Base-by-base conservation (phyloP, 2,329 filamentous ascomycete species). In the Microsporum audouinii region DNA sequence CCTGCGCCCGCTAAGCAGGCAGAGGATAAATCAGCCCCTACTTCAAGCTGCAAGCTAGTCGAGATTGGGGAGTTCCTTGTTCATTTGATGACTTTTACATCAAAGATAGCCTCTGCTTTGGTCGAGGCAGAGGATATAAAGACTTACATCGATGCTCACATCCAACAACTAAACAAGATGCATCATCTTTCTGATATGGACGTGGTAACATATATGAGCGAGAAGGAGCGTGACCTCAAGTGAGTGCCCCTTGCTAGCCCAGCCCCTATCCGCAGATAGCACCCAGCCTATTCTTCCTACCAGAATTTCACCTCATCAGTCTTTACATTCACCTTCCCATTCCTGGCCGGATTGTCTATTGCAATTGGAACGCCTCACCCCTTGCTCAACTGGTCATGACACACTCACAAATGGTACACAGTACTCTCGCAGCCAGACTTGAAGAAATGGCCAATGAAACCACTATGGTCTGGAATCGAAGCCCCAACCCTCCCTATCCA, bases 381-480 rank as follows among this genome's bases (percentile, higher is more conserved):
- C 23, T 29, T 5, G 7, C 23, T 12, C 23, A 8, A n/a, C 23
- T 27, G 2, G 33, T 17, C 57, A n/a, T 36, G 14, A n/a, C n/a
- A 57, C 34, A 12, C 55, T 41, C 34, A 57, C 39, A 23, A n/a
- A 39, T 31, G 55, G 31, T 31, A 12, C 31, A 34, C 55, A 57
- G 55, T 14, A 14, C 7, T 5, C 43, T 49, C n/a, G 29, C 57
- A 14, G 10, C 17, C n/a, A 49, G 34, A 49, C 39, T 59, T 38
- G 43, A 59, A 17, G 10, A 33, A 49, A 59, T 59, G 57, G 43
- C 57, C 10, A 49, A 59, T 34, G 39, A 59, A 34, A 59, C n/a
- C 27, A 10, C 39, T 34, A 14, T 36, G 23, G 23, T 36, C n/a
- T 59, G 57, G 57, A 34, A 36, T 14, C 41, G 33, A 59, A 47